Conservation (phyloP, 2,329 filamentous ascomycete species). For the Pseudogymnoascus sp. region DNA sequence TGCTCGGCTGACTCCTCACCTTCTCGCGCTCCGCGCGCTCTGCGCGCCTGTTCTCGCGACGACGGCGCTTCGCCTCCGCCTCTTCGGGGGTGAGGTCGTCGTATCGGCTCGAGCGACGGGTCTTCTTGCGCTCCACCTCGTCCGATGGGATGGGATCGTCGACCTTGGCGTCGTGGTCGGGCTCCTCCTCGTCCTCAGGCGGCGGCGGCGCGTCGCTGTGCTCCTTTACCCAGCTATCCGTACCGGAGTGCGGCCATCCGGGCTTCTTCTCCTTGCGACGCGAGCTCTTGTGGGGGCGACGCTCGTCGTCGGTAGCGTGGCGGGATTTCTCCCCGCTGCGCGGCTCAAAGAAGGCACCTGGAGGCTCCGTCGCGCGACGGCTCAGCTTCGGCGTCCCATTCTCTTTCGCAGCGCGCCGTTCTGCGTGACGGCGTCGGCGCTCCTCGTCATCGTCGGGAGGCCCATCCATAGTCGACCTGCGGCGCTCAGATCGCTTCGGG, state of each 20-base stretch:
- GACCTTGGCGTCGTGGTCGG: constrained; percentile 10
- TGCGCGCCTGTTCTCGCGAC: constrained; percentile 21
- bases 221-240: constrained; percentile 58
- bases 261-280: constrained; percentile 25
- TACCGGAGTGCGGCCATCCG: constrained; percentile 54
- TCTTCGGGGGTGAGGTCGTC: constrained; percentile 19
- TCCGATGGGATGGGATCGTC: constrained; percentile 19
- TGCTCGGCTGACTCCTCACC: constrained; percentile 21
- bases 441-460: constrained; percentile 44
- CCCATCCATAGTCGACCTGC: constrained; percentile 37
- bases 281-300: constrained; percentile 20
- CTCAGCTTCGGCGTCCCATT: constrained; percentile 30
- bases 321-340: constrained; percentile 34
- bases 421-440: constrained; percentile 45
- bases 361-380: constrained; percentile 35
- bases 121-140: constrained; percentile 23
- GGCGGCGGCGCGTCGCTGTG: constrained; percentile 54
- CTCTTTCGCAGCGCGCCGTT: constrained; percentile 37
- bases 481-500: constrained; percentile 36
- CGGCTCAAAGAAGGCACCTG: constrained; percentile 38
- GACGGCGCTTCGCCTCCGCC: constrained; percentile 21
- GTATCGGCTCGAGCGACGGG: constrained; percentile 21
- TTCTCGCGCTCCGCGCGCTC: constrained; percentile 22
- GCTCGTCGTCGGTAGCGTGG: constrained; percentile 19
- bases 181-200: constrained; percentile 31